phyloP scores from a whole-genome alignment of 2,329 filamentous ascomycete genomes.

The Diplodia seriata region DNA sequence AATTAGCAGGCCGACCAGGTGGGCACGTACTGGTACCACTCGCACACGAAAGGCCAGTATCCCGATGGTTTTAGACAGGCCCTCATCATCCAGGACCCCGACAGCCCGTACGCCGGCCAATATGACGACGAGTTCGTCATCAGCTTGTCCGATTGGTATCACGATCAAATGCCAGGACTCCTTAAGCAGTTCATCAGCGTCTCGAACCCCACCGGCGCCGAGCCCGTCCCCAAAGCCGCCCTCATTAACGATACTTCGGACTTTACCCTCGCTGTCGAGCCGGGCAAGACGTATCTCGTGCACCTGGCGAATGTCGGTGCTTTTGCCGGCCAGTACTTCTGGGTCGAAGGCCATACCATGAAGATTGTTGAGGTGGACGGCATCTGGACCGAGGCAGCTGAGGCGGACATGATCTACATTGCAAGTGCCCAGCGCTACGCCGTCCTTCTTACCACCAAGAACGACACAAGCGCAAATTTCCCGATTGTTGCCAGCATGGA shows the following conservation, averaged over 20 bases:
- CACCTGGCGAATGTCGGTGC: conserved; percentile 74
- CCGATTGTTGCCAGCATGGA: conserved; percentile 65
- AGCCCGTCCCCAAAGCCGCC: conserved; percentile 70
- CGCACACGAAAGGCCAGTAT: conserved; percentile 67
- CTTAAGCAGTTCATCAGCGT: conserved; percentile 53
- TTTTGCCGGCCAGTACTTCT: conserved; percentile 75
- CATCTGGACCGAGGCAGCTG: conserved; percentile 66
- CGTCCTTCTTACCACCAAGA: conserved; percentile 67
- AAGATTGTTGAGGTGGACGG: conserved; percentile 74
- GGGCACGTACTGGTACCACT: conserved; percentile 72
- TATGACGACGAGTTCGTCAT: conserved; percentile 68
- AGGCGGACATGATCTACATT: conserved; percentile 68
- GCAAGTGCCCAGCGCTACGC: conserved; percentile 75
- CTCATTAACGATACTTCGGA: conserved; percentile 68
- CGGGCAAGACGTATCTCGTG: conserved; percentile 67
- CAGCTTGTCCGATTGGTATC: conserved; percentile 79
- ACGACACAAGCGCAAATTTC: conserved; percentile 61
- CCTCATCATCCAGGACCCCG: conserved; percentile 67
- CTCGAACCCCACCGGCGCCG: conserved; percentile 65
- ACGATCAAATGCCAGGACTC: conserved; percentile 61
- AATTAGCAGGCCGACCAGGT: conserved; percentile 53
- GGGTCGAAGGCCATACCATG: conserved; percentile 71
- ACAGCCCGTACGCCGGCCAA: conserved; percentile 59
- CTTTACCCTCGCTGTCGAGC: conserved; percentile 52
- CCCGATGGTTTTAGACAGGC: conserved; percentile 73